Conservation (phyloP, 768 basidiomycete genomes). For the Tulasnella sp. region DNA sequence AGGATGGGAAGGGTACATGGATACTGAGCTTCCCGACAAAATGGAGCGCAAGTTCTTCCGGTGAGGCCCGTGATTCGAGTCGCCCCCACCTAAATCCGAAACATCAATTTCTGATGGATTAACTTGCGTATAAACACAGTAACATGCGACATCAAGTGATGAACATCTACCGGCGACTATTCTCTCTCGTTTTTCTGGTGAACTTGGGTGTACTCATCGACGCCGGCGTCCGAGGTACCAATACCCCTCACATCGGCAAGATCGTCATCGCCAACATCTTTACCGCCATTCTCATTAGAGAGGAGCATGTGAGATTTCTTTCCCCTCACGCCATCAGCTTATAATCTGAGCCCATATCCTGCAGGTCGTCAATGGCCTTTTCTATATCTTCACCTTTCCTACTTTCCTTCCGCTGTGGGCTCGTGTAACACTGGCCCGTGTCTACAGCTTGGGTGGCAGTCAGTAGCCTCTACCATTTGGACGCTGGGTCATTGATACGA, state of each 20-base stretch:
- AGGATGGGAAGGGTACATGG: constrained; percentile 42
- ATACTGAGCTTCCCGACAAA: constrained; percentile 43
- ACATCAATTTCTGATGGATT: too few relatives aligned
- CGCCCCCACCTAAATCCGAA: too few relatives aligned
- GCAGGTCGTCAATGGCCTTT: constrained; percentile 9
- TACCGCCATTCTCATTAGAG: constrained; percentile 6
- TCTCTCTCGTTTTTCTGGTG: constrained; percentile 41
- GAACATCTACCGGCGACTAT: constrained; percentile 45
- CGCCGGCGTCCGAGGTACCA: constrained; percentile 2
- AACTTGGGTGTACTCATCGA: constrained; percentile 42
- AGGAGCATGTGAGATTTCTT: constrained; percentile 11
- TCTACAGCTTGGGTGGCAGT: constrained; percentile 15
- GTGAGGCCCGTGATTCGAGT: too few relatives aligned
- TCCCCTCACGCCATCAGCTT: not conserved
- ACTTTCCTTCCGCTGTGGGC: constrained; percentile 8
- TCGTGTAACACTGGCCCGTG: not conserved
- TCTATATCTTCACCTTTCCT: constrained; percentile 10
- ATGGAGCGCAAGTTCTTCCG: constrained; percentile 25
- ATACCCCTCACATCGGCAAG: constrained; percentile 13
- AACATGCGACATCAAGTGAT: constrained; percentile 48
- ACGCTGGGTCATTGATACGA: not conserved
- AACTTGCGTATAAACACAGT: not conserved
- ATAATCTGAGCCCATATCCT: constrained; percentile 24
- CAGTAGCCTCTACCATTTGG: not conserved
- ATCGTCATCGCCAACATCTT: constrained; percentile 16